These are phyloP conservation scores for Paramyrothecium roridum DNA, from an alignment of 2,329 filamentous ascomycete genomes.

Conservation along the genomic window DNA sequence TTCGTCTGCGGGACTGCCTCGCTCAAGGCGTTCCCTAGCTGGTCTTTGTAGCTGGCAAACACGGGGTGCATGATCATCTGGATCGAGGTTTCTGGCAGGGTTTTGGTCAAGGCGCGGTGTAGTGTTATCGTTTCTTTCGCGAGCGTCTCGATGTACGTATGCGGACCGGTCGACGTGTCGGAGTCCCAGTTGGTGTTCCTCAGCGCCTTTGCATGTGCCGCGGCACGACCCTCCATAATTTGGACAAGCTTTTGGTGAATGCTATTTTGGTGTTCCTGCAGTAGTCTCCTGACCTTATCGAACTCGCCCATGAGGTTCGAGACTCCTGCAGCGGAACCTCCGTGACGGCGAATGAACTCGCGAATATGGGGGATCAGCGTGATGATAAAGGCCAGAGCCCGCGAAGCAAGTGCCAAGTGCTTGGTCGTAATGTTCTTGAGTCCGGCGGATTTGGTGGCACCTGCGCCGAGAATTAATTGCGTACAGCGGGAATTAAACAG, in stretches of 20 bases:
- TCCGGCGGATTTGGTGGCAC: constrained; percentile 82
- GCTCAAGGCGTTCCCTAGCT: constrained; percentile 69
- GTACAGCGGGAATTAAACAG: constrained; percentile 94
- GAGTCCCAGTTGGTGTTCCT: constrained; percentile 72
- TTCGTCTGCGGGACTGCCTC: constrained; percentile 64
- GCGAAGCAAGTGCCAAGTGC: constrained; percentile 86
- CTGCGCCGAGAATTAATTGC: constrained; percentile 94
- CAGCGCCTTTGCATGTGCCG: constrained; percentile 71
- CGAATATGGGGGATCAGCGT: constrained; percentile 85
- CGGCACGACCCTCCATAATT: constrained; percentile 80
- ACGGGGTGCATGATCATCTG: constrained; percentile 83
- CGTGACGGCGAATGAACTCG: constrained; percentile 83
- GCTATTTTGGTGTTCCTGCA: constrained; percentile 84
- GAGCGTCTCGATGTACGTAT: constrained; percentile 80
- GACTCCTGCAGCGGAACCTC: constrained; percentile 46
- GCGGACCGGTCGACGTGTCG: constrained; percentile 39
- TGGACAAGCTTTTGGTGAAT: constrained; percentile 93
- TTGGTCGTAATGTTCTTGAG: constrained; percentile 96
- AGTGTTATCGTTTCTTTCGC: constrained; percentile 82
- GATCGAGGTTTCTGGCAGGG: constrained; percentile 74
- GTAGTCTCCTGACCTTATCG: constrained; percentile 78
- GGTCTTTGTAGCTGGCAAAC: constrained; percentile 76
- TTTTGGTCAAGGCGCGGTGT: constrained; percentile 78
- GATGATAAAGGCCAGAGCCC: constrained; percentile 83
- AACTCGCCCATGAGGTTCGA: constrained; percentile 74